Percentiles rank a stretch among this genome's conserved stretches.
Evolutionary conservation across 768 basidiomycete species (phyloP).

Genomic region (Psilocybe azurescens): DNA sequence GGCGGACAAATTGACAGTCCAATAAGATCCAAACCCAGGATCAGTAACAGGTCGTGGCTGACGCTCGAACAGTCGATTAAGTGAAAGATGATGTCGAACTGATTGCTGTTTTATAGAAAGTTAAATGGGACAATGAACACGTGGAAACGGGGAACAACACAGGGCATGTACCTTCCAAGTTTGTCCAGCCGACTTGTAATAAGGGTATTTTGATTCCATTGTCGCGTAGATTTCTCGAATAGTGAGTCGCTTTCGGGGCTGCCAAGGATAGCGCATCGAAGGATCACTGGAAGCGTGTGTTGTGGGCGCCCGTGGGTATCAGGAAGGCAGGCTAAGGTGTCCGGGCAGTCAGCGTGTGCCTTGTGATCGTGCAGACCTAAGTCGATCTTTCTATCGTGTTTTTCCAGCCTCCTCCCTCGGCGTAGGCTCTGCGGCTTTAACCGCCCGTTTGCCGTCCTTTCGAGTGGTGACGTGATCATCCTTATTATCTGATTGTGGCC

Average conservation of each 20-base stretch:
- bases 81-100: slow-evolving; percentile 82
- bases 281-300: slow-evolving; percentile 84
- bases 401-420: slow-evolving; percentile 31
- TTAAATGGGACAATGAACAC: slow-evolving; percentile 17
- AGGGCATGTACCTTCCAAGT: slow-evolving; percentile 76
- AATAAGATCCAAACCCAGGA: slow-evolving; percentile 87
- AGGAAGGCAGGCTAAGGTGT: slow-evolving; percentile 77
- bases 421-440: slow-evolving; percentile 24
- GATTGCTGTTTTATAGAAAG: slow-evolving; percentile 65
- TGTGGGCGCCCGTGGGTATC: slow-evolving; percentile 82
- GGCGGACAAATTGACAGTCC: slow-evolving; percentile 86
- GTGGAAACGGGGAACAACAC: slow-evolving; percentile 15
- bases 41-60: slow-evolving; percentile 84
- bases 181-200: slow-evolving; percentile 79
- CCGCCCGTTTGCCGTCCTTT: slow-evolving; percentile 19
- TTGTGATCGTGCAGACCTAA: slow-evolving; percentile 51
- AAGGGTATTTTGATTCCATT: slow-evolving; percentile 86
- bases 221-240: slow-evolving; percentile 87
- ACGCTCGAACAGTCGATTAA: slow-evolving; percentile 83
- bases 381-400: slow-evolving; percentile 33
- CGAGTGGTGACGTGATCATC: slow-evolving; percentile 3
- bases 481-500: slow-evolving; percentile 6
- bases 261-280: slow-evolving; percentile 84
- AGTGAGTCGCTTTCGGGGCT: slow-evolving; percentile 75
- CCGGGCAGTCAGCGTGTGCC: slow-evolving; percentile 78